Percentiles rank a stretch among this genome's conserved stretches.
Evolutionary conservation across 2,329 filamentous ascomycete species (phyloP).

Genomic region (Laburnicola sp.): DNA sequence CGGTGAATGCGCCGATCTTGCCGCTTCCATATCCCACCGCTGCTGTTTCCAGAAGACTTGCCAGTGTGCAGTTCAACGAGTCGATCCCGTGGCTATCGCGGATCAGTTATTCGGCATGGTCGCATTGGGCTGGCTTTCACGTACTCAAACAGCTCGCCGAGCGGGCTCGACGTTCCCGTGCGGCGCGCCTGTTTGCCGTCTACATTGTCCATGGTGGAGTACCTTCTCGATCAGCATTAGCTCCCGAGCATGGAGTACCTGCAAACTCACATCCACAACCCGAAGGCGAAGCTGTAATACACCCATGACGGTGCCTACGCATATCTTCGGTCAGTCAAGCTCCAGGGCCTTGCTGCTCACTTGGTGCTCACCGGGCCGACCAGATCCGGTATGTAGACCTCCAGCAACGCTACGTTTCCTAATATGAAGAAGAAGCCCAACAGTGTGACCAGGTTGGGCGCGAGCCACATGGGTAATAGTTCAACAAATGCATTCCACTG

Average conservation of each 20-base stretch:
- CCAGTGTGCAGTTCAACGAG: conserved; percentile 94
- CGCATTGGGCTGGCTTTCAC: conserved; percentile 36
- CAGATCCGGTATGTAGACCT: conserved; percentile 84
- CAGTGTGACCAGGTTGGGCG: conserved; percentile 96
- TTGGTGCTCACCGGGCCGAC: conserved; percentile 73
- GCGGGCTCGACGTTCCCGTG: conserved; percentile 89
- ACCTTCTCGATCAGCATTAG: conserved; percentile 48
- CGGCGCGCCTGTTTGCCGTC: conserved; percentile 96
- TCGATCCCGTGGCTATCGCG: conserved; percentile 81
- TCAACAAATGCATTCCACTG: conserved; percentile 98
- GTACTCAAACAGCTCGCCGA: conserved; percentile 93
- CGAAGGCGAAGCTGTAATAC: conserved; percentile 93
- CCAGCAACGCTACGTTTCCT: conserved; percentile 74
- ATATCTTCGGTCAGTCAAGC: conserved; percentile 16
- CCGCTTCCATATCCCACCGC: conserved; percentile 90
- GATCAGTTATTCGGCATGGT: conserved; percentile 28
- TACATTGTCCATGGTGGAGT: conserved; percentile 98
- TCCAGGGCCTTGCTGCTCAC: neutral
- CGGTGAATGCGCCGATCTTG: conserved; percentile 85
- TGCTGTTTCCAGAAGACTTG: conserved; percentile 84
- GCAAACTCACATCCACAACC: conserved; percentile 78
- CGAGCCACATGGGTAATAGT: conserved; percentile 90
- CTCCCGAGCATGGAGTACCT: neutral
- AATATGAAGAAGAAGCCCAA: conserved; percentile 94
- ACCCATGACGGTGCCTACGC: conserved; percentile 81